phyloP scores from a whole-genome alignment of 257 asterid genomes.

The Handroanthus guayacan region DNA sequence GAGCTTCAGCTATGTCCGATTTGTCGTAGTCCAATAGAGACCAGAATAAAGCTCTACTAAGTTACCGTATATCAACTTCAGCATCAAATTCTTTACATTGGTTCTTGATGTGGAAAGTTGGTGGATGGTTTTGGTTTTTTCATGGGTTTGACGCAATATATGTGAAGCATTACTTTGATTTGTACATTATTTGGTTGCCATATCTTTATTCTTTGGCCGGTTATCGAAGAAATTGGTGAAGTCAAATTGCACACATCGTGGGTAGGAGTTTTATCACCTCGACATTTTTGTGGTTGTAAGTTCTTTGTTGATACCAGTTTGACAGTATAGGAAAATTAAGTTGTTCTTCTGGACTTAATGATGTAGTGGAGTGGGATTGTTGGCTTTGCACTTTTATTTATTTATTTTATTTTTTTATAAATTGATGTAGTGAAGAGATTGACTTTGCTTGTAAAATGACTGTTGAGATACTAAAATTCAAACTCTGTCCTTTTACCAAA shows the following conservation, averaged over 20 bases:
- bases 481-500: too few relatives aligned
- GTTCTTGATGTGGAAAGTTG: slow-evolving; percentile 29
- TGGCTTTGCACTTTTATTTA: neutral
- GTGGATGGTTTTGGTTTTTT: slow-evolving; percentile 17
- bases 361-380: neutral
- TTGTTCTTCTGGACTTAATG: neutral
- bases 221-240: slow-evolving; percentile 25
- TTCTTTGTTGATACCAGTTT: slow-evolving; percentile 20
- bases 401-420: too few relatives aligned
- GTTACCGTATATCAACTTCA: slow-evolving; percentile 29
- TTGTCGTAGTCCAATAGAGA: slow-evolving; percentile 68
- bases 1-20: slow-evolving; percentile 77
- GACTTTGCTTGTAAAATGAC: neutral
- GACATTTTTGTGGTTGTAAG: neutral
- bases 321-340: neutral
- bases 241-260: neutral
- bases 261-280: slow-evolving; percentile 27
- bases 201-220: slow-evolving; percentile 34
- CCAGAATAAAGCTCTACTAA: slow-evolving; percentile 87
- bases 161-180: slow-evolving; percentile 5
- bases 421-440: neutral
- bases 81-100: slow-evolving; percentile 38
- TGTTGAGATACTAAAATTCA: neutral
- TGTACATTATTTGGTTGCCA: slow-evolving; percentile 34
- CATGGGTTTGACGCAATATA: neutral